Conservation (phyloP, 2,329 filamentous ascomycete genomes). For the Alternaria arborescens region DNA sequence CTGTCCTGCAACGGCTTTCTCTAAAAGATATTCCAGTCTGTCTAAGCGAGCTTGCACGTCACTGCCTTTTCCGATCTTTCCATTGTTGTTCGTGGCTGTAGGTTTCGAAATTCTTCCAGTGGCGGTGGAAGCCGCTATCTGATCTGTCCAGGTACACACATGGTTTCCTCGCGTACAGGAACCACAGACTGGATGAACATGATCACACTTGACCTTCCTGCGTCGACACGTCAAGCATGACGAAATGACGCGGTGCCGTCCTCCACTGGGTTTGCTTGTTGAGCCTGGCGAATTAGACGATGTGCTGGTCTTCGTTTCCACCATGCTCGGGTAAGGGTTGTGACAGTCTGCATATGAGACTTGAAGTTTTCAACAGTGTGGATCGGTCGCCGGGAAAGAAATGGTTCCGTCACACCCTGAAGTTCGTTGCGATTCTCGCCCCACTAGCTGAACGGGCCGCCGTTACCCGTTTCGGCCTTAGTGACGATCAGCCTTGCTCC, state of each 20-base stretch:
- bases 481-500: slow-evolving; percentile 7
- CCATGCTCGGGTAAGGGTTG: slow-evolving; percentile 28
- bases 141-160: slow-evolving; percentile 48
- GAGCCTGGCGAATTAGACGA: slow-evolving; percentile 37
- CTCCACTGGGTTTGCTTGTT: slow-evolving; percentile 37
- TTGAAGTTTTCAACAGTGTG: slow-evolving; percentile 22
- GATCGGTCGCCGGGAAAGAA: slow-evolving; percentile 23
- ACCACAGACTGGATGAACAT: slow-evolving; percentile 50
- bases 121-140: slow-evolving; percentile 29
- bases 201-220: slow-evolving; percentile 52
- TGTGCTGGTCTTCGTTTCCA: slow-evolving; percentile 31
- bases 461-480: slow-evolving; percentile 14
- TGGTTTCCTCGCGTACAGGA: slow-evolving; percentile 50
- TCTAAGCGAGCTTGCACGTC: slow-evolving; percentile 51
- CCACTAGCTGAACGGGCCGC: slow-evolving; percentile 11
- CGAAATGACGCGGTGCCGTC: slow-evolving; percentile 49
- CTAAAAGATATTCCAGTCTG: slow-evolving; percentile 47
- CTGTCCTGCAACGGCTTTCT: slow-evolving; percentile 43
- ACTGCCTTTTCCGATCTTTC: slow-evolving; percentile 36
- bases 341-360: slow-evolving; percentile 15
- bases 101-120: slow-evolving; percentile 42
- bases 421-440: slow-evolving; percentile 12
- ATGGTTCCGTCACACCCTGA: slow-evolving; percentile 14
- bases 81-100: slow-evolving; percentile 12
- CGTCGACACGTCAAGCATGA: slow-evolving; percentile 51